phyloP scores from a whole-genome alignment of 106 monocot species.

The Vanilla planifolia region DNA sequence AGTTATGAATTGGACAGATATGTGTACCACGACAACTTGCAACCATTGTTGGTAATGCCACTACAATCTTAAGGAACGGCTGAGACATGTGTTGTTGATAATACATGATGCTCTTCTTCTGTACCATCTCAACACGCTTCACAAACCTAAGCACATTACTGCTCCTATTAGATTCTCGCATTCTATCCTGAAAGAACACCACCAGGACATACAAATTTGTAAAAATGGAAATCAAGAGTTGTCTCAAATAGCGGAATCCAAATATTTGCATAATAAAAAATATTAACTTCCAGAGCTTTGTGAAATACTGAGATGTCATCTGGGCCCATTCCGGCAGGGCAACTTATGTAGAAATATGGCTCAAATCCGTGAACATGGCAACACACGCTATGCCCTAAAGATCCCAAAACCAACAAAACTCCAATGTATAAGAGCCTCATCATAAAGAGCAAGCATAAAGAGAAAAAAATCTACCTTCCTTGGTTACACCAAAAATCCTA shows the following conservation, averaged over 20 bases:
- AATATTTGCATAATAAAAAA: not conserved
- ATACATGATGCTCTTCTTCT: constrained; percentile 95
- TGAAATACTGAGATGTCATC: constrained; percentile 85
- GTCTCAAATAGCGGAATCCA: not conserved
- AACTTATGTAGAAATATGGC: constrained; percentile 92
- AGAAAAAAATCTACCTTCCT: constrained; percentile 52
- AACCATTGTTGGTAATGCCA: constrained; percentile 95
- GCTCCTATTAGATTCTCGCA: constrained; percentile 89
- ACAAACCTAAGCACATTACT: constrained; percentile 80
- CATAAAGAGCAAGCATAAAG: not conserved
- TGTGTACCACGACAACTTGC: constrained; percentile 88
- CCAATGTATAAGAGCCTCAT: too few relatives aligned
- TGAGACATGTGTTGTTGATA: constrained; percentile 68
- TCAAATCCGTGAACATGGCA: constrained; percentile 96
- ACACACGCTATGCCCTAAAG: constrained; percentile 87
- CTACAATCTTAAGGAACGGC: constrained; percentile 89
- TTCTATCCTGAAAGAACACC: constrained; percentile 45
- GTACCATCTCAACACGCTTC: constrained; percentile 72
- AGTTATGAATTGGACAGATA: not conserved
- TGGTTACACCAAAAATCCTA: constrained; percentile 92
- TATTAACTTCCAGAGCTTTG: constrained; percentile 70
- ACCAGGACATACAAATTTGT: not conserved
- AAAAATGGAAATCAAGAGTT: not conserved
- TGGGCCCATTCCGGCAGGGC: constrained; percentile 80
- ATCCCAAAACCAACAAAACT: constrained; percentile 13